These are phyloP conservation scores for Tuber umbilicatum DNA, from an alignment of 495 filamentous ascomycete genomes.

Conservation along the genomic window DNA sequence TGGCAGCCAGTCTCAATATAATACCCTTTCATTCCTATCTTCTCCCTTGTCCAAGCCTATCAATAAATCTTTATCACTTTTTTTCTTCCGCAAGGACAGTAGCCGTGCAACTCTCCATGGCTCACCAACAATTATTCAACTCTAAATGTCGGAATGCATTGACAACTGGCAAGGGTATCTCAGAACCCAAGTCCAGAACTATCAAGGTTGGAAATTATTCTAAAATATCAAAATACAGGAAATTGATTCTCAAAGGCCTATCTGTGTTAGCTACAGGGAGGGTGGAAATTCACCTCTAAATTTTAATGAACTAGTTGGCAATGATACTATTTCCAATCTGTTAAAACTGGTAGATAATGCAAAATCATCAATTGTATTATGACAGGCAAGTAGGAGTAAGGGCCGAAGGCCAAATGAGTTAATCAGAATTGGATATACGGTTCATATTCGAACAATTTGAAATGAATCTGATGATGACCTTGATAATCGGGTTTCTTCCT, in stretches of 20 bases:
- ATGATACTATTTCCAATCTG: neutral
- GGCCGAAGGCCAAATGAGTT: neutral
- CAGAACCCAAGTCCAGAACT: neutral
- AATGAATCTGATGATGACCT: neutral
- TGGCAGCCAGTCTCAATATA: too few species aligned
- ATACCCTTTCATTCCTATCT: too few species aligned
- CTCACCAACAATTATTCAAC: too few species aligned
- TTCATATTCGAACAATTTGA: neutral
- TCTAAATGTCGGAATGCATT: neutral
- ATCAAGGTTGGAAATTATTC: neutral
- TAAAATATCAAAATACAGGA: neutral
- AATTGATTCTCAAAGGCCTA: neutral
- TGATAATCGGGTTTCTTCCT: neutral
- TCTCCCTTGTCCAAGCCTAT: too few species aligned
- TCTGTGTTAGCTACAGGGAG: neutral
- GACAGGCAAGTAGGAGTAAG: neutral
- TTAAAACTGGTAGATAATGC: neutral
- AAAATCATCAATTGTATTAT: neutral
- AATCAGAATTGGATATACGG: neutral
- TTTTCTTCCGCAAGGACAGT: too few species aligned
- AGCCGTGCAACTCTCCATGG: too few species aligned
- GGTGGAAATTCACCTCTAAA: neutral
- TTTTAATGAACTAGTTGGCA: neutral
- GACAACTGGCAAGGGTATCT: neutral
- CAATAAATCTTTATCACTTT: too few species aligned